These are phyloP conservation scores for Diaporthe sp. DNA, from an alignment of 2,329 filamentous ascomycete species.

Conservation along the genomic window DNA sequence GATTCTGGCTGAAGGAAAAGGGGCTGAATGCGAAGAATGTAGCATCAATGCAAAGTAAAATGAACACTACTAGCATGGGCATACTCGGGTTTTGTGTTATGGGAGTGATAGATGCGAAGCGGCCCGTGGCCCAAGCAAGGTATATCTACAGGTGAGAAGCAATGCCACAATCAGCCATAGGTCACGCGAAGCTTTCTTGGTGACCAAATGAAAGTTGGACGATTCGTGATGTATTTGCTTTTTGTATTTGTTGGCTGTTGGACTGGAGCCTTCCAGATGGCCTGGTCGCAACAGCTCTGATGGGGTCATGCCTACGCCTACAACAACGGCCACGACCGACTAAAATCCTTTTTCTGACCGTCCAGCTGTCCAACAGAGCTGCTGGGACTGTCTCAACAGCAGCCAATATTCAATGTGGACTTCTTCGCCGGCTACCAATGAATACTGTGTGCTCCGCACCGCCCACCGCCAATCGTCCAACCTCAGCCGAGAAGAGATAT, in stretches of 20 bases:
- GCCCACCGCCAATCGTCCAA: not conserved
- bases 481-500: not conserved
- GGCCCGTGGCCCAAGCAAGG: not conserved
- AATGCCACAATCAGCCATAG: no score
- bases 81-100: not conserved
- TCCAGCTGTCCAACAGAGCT: not conserved
- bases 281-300: not conserved
- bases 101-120: not conserved
- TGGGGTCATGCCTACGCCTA: not conserved
- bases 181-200: not conserved
- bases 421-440: no score
- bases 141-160: not conserved
- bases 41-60: conserved; percentile 18
- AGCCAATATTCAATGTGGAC: not conserved
- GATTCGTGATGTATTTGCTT: not conserved
- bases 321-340: not conserved
- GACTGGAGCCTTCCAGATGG: not conserved
- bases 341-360: not conserved
- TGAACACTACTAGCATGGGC: not conserved
- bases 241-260: not conserved
- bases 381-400: not conserved
- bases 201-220: not conserved
- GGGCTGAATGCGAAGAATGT: not conserved
- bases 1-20: not conserved
- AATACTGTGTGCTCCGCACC: not conserved